Percentiles rank a stretch among this genome's conserved stretches.
Conservation (phyloP, 257 asterid species). For the Cynanchum wilfordii region DNA sequence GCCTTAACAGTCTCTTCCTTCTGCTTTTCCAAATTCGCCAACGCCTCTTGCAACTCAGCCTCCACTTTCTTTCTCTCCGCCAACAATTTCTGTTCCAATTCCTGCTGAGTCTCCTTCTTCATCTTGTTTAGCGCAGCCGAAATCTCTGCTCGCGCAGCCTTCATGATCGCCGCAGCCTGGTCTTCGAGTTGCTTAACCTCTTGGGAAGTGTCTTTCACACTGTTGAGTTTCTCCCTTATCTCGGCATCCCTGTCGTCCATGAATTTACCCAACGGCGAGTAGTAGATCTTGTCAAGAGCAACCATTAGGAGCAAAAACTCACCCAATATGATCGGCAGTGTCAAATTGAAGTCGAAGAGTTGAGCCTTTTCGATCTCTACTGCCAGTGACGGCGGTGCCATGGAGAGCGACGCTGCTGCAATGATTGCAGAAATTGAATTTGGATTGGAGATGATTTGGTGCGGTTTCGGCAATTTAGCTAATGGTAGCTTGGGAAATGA, state of each 20-base stretch:
- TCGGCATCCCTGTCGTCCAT: slow-evolving; percentile 89
- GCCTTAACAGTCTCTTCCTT: slow-evolving; percentile 71
- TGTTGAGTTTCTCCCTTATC: slow-evolving; percentile 59
- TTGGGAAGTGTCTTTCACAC: slow-evolving; percentile 81
- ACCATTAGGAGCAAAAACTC: slow-evolving; percentile 81
- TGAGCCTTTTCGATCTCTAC: slow-evolving; percentile 68
- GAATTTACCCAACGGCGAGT: slow-evolving; percentile 75
- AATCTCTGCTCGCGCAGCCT: slow-evolving; percentile 91
- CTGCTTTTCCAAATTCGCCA: slow-evolving; percentile 62
- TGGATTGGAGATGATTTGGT: slow-evolving; percentile 29
- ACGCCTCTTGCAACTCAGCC: slow-evolving; percentile 77
- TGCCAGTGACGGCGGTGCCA: slow-evolving; percentile 78
- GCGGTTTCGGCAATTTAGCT: slow-evolving; percentile 37
- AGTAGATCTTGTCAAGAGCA: slow-evolving; percentile 87
- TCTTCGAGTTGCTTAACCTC: slow-evolving; percentile 89
- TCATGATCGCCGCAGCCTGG: slow-evolving; percentile 71
- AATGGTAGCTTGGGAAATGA: slow-evolving; percentile 45
- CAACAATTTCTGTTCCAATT: slow-evolving; percentile 70
- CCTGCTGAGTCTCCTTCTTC: slow-evolving; percentile 88
- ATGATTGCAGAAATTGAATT: slow-evolving; percentile 38
- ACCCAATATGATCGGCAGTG: slow-evolving; percentile 71
- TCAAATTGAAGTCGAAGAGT: slow-evolving; percentile 82
- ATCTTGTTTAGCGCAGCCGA: slow-evolving; percentile 82
- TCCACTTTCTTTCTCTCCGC: slow-evolving; percentile 86
- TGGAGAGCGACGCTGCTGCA: slow-evolving; percentile 65